Percentiles rank a stretch among this genome's conserved stretches.
Conservation (phyloP, 305 asterid species). For the Fraxinus dipetala region DNA sequence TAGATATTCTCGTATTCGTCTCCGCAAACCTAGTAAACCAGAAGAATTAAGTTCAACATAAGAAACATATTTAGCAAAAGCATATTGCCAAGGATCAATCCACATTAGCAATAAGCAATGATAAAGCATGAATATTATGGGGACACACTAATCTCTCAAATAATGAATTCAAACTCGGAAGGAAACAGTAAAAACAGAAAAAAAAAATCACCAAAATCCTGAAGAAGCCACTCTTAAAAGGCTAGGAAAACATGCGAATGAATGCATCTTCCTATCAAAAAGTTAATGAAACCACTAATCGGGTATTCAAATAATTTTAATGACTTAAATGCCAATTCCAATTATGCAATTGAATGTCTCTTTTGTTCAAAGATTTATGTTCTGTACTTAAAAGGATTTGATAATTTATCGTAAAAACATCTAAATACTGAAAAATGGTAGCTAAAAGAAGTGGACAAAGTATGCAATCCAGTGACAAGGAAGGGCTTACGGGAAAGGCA, state of each 20-base stretch:
- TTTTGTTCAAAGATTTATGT: neutral
- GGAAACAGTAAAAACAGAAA: neutral
- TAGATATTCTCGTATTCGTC: neutral
- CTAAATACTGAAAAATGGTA: neutral
- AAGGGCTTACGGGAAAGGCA: neutral
- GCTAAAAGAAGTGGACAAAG: neutral
- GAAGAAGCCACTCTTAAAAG: neutral
- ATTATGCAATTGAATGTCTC: neutral
- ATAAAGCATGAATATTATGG: neutral
- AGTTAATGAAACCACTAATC: neutral
- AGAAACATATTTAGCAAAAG: conserved; percentile 7
- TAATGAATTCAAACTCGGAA: neutral
- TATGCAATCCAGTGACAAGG: neutral
- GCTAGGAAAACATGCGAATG: conserved; percentile 5
- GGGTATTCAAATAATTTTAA: neutral
- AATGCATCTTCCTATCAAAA: neutral
- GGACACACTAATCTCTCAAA: neutral
- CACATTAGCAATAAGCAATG: neutral
- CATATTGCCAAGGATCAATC: neutral
- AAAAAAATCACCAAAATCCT: neutral
- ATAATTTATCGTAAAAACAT: neutral
- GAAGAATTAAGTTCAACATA: neutral
- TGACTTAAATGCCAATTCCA: neutral
- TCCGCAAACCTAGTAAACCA: conserved; percentile 12
- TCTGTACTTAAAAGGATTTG: neutral